Evolutionary conservation across 129 eudicot species (phyloP), one percentile per base, ranked within the genome.

Genomic region (Flaveria sonorensis): DNA sequence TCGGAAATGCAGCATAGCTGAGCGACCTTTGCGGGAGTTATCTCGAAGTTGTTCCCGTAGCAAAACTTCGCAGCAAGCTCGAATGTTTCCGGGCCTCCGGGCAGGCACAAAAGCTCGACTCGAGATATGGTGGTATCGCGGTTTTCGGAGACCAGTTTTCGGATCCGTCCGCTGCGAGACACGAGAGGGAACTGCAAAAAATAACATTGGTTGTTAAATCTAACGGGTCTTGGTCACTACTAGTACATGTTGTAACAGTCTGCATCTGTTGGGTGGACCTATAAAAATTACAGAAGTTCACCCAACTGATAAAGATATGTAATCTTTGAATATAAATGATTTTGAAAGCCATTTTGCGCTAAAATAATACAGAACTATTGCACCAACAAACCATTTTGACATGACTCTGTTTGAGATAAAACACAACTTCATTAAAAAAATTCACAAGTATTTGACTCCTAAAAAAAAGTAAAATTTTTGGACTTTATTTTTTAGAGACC

Each of bases 31-130:
- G 94, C 59, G 0, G 99, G 75, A 0, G 97, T 95, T 75, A 95
- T 89, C 89, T 95, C 99, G 55, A 95, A 92, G 42, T 95, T 95
- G 64, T 89, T 74, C 0, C 97, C 96, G 56, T 95, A 95, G 75
- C 99, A 95, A 81, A 91, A 95, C 45, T 95, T 89, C 7, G 99
- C 99, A 2, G 97, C 99, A 13, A 95, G 84, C 83, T 95, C 99
- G 69, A 95, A 91, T 42, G 95, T 39, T 60, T 92, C 94, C 20
- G 89, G 77, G 45, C 99, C 97, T 10, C 99, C 97, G 1, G 99
- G 99, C 9, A 95, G 83, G 83, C 86, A 78, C 23, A 77, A 88
- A 36, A 94, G 92, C 79, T 91, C 97, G 7, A 94, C 80, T 40
- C 84, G 86, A 2, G 98, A 87, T 61, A 84, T 85, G 16, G 81